phyloP scores from a whole-genome alignment of 805 yeast genomes.

The Yamadazyma laniorum region DNA sequence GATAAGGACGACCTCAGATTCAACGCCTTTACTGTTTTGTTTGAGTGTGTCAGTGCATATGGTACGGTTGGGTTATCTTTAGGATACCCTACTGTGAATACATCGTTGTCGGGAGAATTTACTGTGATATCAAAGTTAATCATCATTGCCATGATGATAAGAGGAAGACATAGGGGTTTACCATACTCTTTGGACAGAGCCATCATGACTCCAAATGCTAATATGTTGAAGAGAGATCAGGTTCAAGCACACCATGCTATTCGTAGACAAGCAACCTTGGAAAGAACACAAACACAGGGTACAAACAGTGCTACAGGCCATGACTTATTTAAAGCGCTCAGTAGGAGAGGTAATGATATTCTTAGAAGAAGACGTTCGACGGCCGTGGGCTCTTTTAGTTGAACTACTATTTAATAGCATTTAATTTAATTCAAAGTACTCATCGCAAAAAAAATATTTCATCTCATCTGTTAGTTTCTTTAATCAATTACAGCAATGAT shows the following conservation, averaged over 20 bases:
- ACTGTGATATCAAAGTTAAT: conserved; percentile 74
- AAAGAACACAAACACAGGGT: conserved; percentile 16
- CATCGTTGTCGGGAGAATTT: conserved; percentile 76
- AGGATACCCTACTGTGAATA: conserved; percentile 67
- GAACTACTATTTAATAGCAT: too few relatives aligned
- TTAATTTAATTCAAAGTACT: conserved; percentile 1
- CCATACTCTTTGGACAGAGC: conserved; percentile 95
- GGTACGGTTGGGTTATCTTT: conserved; percentile 94
- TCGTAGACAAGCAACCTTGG: conserved; percentile 28
- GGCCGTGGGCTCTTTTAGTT: conserved; percentile 1
- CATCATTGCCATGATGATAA: conserved; percentile 82
- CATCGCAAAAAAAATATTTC: conserved; percentile 7
- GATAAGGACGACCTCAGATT: conserved; percentile 45
- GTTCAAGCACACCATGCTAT: conserved; percentile 54
- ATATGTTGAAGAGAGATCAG: conserved; percentile 59
- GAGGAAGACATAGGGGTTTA: conserved; percentile 96
- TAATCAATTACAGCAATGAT: conserved; percentile 42
- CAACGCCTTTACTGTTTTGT: conserved; percentile 68
- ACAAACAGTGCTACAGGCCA: conserved; percentile 8
- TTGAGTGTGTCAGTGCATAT: conserved; percentile 91
- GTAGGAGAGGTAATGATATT: conserved; percentile 14
- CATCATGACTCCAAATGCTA: conserved; percentile 75
- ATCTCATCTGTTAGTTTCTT: conserved; percentile 9
- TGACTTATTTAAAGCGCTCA: conserved; percentile 12
- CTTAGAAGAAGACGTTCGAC: conserved; percentile 9